Conservation (phyloP, 2,329 filamentous ascomycete genomes). For the Mariannaea sp. region DNA sequence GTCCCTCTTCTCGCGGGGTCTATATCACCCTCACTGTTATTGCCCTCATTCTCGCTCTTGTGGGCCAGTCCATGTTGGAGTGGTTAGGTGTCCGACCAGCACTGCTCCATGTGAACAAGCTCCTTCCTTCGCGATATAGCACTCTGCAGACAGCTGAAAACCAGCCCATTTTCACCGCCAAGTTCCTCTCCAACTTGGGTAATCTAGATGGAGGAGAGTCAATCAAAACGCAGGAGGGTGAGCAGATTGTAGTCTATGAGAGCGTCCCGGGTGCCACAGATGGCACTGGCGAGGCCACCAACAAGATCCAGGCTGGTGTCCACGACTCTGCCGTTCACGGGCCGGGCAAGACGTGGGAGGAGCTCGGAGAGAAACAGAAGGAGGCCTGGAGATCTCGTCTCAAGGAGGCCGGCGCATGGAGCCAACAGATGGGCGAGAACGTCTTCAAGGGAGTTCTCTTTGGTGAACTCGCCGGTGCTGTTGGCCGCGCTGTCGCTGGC, state of each 20-base stretch:
- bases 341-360: conserved; percentile 70
- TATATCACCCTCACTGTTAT: conserved; percentile 65
- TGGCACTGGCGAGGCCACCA: conserved; percentile 21
- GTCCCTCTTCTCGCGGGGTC: conserved; percentile 57
- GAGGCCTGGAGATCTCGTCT: conserved; percentile 72
- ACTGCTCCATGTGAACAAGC: conserved; percentile 58
- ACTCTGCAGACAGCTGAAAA: conserved; percentile 37
- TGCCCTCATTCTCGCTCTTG: conserved; percentile 63
- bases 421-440: conserved; percentile 75
- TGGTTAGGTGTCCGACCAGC: conserved; percentile 62
- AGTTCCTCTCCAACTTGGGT: conserved; percentile 46
- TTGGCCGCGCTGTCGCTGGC: conserved; percentile 57
- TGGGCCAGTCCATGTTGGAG: conserved; percentile 69
- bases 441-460: conserved; percentile 81
- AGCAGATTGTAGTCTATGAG: conserved; percentile 47
- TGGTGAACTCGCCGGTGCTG: conserved; percentile 68
- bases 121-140: conserved; percentile 56
- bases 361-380: conserved; percentile 66
- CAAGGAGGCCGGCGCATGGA: conserved; percentile 75
- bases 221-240: conserved; percentile 39
- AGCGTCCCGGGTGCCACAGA: conserved; percentile 22
- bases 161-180: conserved; percentile 38
- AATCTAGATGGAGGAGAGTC: conserved; percentile 36
- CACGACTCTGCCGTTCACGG: conserved; percentile 55
- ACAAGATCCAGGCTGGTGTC: conserved; percentile 47